Evolutionary conservation across 225 moss, liverwort and hornwort species (phyloP).

Genomic region (Straminergon stramineum): DNA sequence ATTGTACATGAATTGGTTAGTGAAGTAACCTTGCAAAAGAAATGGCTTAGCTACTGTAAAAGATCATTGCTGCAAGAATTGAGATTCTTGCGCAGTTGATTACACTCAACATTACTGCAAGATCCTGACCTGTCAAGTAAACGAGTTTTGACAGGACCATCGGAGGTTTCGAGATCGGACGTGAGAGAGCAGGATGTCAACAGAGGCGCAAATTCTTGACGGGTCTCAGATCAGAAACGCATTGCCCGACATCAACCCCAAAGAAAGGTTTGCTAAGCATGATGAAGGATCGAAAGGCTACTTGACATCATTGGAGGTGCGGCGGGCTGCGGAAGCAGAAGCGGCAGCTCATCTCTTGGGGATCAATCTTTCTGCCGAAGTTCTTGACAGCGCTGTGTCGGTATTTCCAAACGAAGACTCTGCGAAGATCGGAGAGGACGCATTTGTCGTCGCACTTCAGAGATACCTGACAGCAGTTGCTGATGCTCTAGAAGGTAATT

Average conservation of each 20-base stretch:
- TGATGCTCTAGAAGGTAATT: conserved; percentile 48
- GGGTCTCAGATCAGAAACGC: conserved; percentile 48
- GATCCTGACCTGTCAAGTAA: not conserved
- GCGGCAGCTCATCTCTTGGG: conserved; percentile 56
- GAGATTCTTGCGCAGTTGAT: not conserved
- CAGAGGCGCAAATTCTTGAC: conserved; percentile 45
- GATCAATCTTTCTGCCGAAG: conserved; percentile 23
- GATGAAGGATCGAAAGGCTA: conserved; percentile 53
- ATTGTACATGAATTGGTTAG: not conserved
- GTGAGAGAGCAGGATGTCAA: conserved; percentile 25
- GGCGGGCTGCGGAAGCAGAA: conserved; percentile 58
- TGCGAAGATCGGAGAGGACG: conserved; percentile 25
- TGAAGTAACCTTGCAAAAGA: not conserved
- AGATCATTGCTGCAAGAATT: not conserved
- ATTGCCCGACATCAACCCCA: conserved; percentile 21
- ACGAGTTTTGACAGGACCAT: not conserved
- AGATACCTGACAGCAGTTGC: conserved; percentile 37
- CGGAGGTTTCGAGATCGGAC: not conserved
- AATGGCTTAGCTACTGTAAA: not conserved
- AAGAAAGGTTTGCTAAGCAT: conserved; percentile 18
- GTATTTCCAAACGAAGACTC: conserved; percentile 14
- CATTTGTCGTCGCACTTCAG: conserved; percentile 24
- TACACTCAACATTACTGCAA: not conserved
- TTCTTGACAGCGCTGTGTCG: conserved; percentile 11
- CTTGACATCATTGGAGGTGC: conserved; percentile 42